These are phyloP conservation scores for Grosmannia penicillata DNA, from an alignment of 2,329 filamentous ascomycete genomes.

Conservation along the genomic window DNA sequence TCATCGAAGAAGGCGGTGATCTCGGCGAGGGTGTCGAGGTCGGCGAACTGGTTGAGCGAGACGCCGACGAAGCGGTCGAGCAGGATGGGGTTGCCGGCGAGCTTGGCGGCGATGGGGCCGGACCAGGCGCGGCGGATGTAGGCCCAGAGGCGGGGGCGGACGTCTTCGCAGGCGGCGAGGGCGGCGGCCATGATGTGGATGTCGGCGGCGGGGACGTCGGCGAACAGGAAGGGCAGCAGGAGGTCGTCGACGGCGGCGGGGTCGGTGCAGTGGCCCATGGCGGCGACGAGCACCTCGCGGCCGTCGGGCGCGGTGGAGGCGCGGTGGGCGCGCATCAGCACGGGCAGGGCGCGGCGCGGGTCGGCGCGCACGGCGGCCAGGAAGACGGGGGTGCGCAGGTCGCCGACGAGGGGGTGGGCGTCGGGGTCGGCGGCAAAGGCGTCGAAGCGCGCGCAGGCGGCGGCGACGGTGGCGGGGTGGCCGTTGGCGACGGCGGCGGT, in stretches of 20 bases:
- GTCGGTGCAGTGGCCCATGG: constrained; percentile 62
- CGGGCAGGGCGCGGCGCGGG: constrained; percentile 52
- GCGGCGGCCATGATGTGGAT: constrained; percentile 68
- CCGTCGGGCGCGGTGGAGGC: constrained; percentile 76
- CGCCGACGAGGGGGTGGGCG: constrained; percentile 58
- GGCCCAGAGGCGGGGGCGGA: constrained; percentile 65
- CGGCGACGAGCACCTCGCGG: constrained; percentile 68
- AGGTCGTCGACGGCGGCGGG: constrained; percentile 48
- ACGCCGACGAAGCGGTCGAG: constrained; percentile 78
- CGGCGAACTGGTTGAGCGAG: constrained; percentile 64
- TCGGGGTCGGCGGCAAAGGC: constrained; percentile 61
- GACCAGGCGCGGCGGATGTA: constrained; percentile 79
- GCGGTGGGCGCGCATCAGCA: constrained; percentile 74
- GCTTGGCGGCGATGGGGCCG: constrained; percentile 47
- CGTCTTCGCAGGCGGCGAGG: constrained; percentile 57
- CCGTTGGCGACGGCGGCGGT: constrained; percentile 59
- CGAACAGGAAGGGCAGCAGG: constrained; percentile 65
- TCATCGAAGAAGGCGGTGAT: constrained; percentile 73
- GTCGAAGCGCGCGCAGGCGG: constrained; percentile 67
- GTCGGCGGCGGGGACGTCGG: constrained; percentile 62
- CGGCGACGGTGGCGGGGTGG: constrained; percentile 57
- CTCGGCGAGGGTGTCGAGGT: constrained; percentile 53
- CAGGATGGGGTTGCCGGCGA: constrained; percentile 68
- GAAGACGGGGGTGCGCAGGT: constrained; percentile 68
- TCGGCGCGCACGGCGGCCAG: constrained; percentile 58